phyloP scores from a whole-genome alignment of 441 rosid species.

The Theobroma grandiflorum region DNA sequence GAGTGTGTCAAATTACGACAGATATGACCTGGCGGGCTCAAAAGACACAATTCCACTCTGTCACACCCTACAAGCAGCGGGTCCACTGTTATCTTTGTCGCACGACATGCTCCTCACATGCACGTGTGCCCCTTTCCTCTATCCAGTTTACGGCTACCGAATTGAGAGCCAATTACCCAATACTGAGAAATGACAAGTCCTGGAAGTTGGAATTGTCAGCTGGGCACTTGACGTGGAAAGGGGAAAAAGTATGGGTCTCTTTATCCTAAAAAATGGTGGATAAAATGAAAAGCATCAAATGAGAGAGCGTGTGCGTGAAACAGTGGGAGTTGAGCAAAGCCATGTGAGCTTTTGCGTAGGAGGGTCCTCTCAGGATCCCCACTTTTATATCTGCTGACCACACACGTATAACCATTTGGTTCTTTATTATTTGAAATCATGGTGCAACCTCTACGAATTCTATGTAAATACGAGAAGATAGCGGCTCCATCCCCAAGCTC shows the following conservation, averaged over 20 bases:
- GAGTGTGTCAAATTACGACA: neutral
- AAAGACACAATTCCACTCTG: constrained; percentile 7
- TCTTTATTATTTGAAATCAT: neutral
- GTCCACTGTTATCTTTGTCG: constrained; percentile 15
- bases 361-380: constrained; percentile 16
- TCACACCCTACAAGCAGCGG: neutral
- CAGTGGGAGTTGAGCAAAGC: neutral
- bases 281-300: neutral
- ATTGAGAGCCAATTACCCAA: neutral
- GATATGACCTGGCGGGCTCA: neutral
- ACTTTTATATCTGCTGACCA: neutral
- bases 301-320: neutral
- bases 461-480: neutral
- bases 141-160: neutral
- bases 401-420: constrained; percentile 10
- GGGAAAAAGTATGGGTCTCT: neutral
- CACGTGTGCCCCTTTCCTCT: neutral
- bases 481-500: neutral
- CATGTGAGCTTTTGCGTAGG: constrained; percentile 6
- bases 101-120: neutral
- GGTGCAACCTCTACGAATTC: neutral
- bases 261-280: neutral
- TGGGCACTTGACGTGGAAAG: neutral
- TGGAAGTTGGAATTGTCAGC: neutral
- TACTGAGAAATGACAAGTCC: neutral